Evolutionary conservation across 352 stramenopile genomes (phyloP).

Genomic region (Pythium periplocum): DNA sequence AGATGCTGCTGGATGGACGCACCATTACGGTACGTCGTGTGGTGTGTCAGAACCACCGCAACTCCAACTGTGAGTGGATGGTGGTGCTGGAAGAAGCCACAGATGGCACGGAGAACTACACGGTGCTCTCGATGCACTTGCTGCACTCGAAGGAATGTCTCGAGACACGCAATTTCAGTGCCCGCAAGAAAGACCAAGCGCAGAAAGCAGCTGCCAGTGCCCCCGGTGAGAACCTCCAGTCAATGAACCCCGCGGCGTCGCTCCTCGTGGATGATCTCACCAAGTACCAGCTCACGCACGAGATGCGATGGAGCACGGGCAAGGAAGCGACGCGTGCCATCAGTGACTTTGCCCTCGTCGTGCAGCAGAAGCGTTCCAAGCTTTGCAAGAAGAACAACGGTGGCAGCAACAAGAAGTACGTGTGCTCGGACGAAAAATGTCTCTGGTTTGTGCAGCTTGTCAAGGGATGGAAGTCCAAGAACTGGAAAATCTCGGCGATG

Average conservation of each 20-base stretch:
- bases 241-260: conserved; percentile 20
- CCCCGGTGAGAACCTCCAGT: background rate
- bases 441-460: conserved; percentile 78
- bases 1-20: conserved; percentile 38
- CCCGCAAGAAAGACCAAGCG: conserved; percentile 42
- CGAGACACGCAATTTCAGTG: conserved; percentile 72
- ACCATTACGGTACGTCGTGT: conserved; percentile 42
- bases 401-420: conserved; percentile 83
- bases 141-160: conserved; percentile 70
- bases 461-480: conserved; percentile 83
- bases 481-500: conserved; percentile 88
- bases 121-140: conserved; percentile 47
- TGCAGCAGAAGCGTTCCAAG: conserved; percentile 74
- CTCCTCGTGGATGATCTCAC: conserved; percentile 53
- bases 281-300: conserved; percentile 67
- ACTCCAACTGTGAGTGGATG: conserved; percentile 66
- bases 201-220: conserved; percentile 8
- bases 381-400: conserved; percentile 80
- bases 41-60: conserved; percentile 70
- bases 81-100: conserved; percentile 48
- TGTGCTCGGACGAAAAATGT: conserved; percentile 69
- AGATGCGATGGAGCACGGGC: conserved; percentile 76
- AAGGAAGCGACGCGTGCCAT: conserved; percentile 77
- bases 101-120: conserved; percentile 34
- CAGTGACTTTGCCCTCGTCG: conserved; percentile 69